Base-by-base conservation (phyloP, 2,329 filamentous ascomycete species). In the Aspergillus hiratsukae region DNA sequence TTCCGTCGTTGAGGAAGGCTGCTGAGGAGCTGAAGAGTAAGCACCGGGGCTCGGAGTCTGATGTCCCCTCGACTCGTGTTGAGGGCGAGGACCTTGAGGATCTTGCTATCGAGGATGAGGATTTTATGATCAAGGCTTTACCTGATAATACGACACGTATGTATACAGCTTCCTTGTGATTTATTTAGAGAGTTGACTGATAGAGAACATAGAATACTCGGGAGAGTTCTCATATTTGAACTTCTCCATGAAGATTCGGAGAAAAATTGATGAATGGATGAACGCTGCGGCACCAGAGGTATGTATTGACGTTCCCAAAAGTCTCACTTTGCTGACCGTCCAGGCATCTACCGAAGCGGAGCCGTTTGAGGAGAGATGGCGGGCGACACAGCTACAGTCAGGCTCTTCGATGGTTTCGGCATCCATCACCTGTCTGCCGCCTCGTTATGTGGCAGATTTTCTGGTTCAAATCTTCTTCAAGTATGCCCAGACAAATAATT, bases 211-310 rank as follows among this genome's bases (percentile, higher is more conserved):
- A 75, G 74, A 78, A 57, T 78, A 78, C 59, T 78, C 75, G 3
- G 75, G 75, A 21, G 75, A 78, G 58, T 77, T 77, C 52, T 76
- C 73, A 8, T 76, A 77, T 52, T 64, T 76, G 54, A 77, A 75
- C 52, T 77, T 78, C 53, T 76, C 75, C 2, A 72, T 73, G 69
- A 73, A 75, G 51, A 74, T 78, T 45, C 66, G 72, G 48, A 69
- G 69, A 43, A 75, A 77, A 45, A 75, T 77, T 11, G 74, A 76
- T 43, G 73, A 75, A 52, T 74, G 72, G 72, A 75, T 76, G 70
- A 71, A 73, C 50, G 67, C 65, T 3, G 67, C 70, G 5, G 67
- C 68, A 9, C 70, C 72, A 41, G 72, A 73, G 55, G 72, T 75
- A 68, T 58, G 52, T 52, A 19, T 5, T 5, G 31, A 5, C 28